Evolutionary conservation across 2,329 filamentous ascomycete genomes (phyloP).

Genomic region (Furcasterigmium sp.): DNA sequence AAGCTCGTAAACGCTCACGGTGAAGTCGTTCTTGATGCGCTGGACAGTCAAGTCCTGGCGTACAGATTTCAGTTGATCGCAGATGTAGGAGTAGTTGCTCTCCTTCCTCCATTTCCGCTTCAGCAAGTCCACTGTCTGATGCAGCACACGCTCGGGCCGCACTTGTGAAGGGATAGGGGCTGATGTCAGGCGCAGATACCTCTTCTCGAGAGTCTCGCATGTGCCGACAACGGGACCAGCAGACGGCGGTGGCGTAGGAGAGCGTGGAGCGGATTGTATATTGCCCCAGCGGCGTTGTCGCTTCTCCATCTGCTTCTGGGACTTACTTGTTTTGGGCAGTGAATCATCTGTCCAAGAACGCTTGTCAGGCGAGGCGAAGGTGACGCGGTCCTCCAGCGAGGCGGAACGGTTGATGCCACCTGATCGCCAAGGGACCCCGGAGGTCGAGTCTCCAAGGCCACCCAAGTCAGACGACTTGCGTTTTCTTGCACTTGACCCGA

Average conservation of each 20-base stretch:
- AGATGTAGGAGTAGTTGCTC: conserved; percentile 94
- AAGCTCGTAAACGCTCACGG: conserved; percentile 93
- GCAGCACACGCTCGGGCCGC: conserved; percentile 73
- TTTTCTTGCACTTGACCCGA: conserved; percentile 53
- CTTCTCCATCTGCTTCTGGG: conserved; percentile 78
- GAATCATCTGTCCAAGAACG: conserved; percentile 36
- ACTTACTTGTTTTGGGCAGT: conserved; percentile 70
- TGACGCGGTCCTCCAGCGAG: conserved; percentile 70
- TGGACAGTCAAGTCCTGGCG: conserved; percentile 98
- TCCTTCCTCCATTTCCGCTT: conserved; percentile 94
- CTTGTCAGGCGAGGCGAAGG: conserved; percentile 50
- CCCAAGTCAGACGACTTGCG: conserved; percentile 70
- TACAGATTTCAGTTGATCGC: conserved; percentile 98
- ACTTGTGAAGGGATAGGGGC: conserved; percentile 85
- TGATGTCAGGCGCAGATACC: conserved; percentile 87
- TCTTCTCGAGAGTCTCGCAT: conserved; percentile 81
- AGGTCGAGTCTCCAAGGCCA: conserved; percentile 42
- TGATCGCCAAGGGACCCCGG: conserved; percentile 68
- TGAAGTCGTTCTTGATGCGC: conserved; percentile 94
- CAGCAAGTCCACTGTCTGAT: conserved; percentile 79
- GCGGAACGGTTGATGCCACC: conserved; percentile 46
- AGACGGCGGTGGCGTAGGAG: conserved; percentile 51
- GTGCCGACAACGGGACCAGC: conserved; percentile 78
- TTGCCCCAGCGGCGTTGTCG: conserved; percentile 78
- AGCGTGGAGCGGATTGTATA: conserved; percentile 51